phyloP scores from a whole-genome alignment of 1,284 basidiomycete species.

The Mycocalia duriaeana region DNA sequence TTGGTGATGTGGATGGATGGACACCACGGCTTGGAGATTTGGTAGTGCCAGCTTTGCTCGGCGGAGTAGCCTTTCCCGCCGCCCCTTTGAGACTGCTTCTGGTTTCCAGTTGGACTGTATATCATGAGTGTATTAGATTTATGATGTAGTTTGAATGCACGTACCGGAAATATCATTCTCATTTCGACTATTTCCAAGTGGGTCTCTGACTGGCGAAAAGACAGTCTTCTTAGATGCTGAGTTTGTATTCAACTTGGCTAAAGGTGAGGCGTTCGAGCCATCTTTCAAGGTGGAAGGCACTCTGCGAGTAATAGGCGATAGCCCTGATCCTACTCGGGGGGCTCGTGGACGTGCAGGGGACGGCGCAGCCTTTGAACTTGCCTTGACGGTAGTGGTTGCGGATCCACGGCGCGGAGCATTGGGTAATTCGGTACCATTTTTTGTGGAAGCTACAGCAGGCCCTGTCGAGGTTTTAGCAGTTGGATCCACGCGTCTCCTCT shows the following conservation, averaged over 20 bases:
- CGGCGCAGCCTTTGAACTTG: slow-evolving; percentile 12
- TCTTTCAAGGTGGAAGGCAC: slow-evolving; percentile 17
- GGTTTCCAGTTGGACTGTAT: neutral
- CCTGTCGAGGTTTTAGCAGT: too few relatives aligned
- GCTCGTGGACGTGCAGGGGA: slow-evolving; percentile 21
- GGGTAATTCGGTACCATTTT: too few relatives aligned
- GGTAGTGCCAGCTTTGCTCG: neutral
- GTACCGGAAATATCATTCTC: slow-evolving; percentile 25
- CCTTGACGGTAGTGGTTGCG: too few relatives aligned
- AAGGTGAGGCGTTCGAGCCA: slow-evolving; percentile 5
- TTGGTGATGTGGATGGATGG: neutral
- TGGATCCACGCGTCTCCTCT: too few relatives aligned
- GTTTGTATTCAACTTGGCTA: slow-evolving; percentile 3
- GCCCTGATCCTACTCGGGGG: slow-evolving; percentile 9
- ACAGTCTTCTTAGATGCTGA: slow-evolving; percentile 22
- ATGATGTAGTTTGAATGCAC: too few relatives aligned
- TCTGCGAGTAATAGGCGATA: slow-evolving; percentile 17
- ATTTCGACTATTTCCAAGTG: slow-evolving; percentile 35
- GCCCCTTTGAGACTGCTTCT: neutral
- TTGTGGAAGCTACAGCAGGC: too few relatives aligned
- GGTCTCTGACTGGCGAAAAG: slow-evolving; percentile 38
- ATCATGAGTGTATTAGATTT: too few relatives aligned
- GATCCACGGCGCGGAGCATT: too few relatives aligned
- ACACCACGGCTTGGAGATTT: neutral
- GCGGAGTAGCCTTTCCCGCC: neutral